phyloP scores from a whole-genome alignment of 179 eudicot genomes.

The Corrigiola litoralis region DNA sequence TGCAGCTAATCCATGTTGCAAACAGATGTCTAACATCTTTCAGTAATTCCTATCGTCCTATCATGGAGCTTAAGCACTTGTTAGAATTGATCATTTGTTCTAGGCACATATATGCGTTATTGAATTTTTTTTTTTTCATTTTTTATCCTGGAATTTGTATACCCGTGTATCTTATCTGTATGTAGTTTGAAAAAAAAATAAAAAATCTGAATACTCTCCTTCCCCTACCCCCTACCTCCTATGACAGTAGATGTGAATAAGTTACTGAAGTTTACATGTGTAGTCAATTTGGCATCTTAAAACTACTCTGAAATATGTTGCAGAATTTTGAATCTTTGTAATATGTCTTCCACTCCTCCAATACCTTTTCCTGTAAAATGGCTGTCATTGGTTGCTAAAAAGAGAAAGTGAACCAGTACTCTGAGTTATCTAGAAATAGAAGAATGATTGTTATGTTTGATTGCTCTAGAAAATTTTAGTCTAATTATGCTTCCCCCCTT shows the following conservation, averaged over 20 bases:
- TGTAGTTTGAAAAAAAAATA: no score
- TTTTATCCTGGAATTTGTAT: no score
- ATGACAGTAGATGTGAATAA: no score
- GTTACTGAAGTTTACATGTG: no score
- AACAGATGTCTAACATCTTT: background rate
- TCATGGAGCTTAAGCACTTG: background rate
- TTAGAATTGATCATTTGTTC: no score
- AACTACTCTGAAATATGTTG: background rate
- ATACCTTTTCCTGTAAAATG: background rate
- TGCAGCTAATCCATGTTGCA: background rate
- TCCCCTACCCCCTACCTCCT: no score
- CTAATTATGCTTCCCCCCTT: background rate
- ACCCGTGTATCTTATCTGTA: no score
- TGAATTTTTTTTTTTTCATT: no score
- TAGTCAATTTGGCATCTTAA: background rate
- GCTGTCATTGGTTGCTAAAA: background rate
- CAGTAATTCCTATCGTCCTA: background rate
- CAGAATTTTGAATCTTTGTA: background rate
- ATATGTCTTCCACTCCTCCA: background rate
- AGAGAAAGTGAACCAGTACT: background rate
- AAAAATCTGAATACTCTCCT: no score
- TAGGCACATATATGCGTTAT: no score
- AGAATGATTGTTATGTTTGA: background rate
- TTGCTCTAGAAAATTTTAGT: background rate
- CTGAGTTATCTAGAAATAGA: background rate